phyloP scores from a whole-genome alignment of 2,329 filamentous ascomycete genomes.

The Knufia fluminis region DNA sequence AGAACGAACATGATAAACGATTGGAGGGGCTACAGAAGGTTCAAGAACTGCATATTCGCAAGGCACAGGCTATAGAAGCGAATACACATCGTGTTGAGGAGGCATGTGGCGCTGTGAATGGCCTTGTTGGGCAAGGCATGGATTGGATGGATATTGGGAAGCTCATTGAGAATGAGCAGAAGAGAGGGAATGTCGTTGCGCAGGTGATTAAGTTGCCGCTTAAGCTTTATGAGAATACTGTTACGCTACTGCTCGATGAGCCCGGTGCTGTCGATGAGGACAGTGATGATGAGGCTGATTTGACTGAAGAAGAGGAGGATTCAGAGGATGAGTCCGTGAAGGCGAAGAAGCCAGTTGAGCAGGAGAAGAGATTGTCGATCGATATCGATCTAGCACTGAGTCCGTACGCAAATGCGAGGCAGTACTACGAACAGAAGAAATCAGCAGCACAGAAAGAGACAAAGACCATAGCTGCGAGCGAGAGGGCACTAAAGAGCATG shows the following conservation, averaged over 20 bases:
- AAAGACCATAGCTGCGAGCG: constrained; percentile 73
- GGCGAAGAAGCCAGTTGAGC: constrained; percentile 24
- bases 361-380: constrained; percentile 50
- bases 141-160: constrained; percentile 91
- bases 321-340: constrained; percentile 26
- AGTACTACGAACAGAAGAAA: constrained; percentile 87
- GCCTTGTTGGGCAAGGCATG: constrained; percentile 87
- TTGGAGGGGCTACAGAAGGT: constrained; percentile 74
- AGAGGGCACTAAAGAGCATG: constrained; percentile 75
- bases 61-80: constrained; percentile 81
- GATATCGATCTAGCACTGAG: constrained; percentile 77
- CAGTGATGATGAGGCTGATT: constrained; percentile 50
- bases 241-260: constrained; percentile 71
- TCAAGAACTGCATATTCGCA: constrained; percentile 74
- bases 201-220: constrained; percentile 77
- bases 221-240: constrained; percentile 79
- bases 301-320: constrained; percentile 40
- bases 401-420: constrained; percentile 79
- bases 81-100: constrained; percentile 89
- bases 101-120: constrained; percentile 84
- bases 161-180: constrained; percentile 79
- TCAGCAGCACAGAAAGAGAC: constrained; percentile 76
- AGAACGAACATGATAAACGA: constrained; percentile 72
- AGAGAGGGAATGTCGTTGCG: constrained; percentile 71
- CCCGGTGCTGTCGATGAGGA: constrained; percentile 54